Percentiles rank a stretch among this genome's conserved stretches.
Evolutionary conservation across 1,284 basidiomycete genomes (phyloP).

Genomic region (Wolfiporia cocos): DNA sequence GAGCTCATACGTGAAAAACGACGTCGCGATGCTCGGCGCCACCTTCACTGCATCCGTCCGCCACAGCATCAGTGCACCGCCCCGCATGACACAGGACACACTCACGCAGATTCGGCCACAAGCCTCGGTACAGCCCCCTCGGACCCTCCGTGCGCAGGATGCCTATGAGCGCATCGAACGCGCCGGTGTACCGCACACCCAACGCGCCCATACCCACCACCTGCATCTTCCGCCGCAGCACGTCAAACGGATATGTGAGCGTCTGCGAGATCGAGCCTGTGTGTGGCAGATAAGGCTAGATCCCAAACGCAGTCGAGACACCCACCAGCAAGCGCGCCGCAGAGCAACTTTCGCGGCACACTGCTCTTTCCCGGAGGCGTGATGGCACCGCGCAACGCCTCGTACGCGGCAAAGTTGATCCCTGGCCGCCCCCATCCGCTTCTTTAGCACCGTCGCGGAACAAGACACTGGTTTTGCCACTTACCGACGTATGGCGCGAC

Average conservation of each 20-base stretch:
- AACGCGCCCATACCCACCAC: conserved; percentile 79
- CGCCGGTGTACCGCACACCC: conserved; percentile 70
- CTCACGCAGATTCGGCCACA: conserved; percentile 90
- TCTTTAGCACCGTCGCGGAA: not conserved
- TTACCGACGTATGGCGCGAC: conserved; percentile 84
- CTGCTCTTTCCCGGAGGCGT: conserved; percentile 73
- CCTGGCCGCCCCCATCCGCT: conserved; percentile 62
- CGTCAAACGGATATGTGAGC: conserved; percentile 94
- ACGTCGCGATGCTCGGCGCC: conserved; percentile 87
- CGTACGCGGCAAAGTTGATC: conserved; percentile 80
- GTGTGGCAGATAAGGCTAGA: not conserved
- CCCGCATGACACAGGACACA: conserved; percentile 19
- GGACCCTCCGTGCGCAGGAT: conserved; percentile 75
- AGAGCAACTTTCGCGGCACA: conserved; percentile 58
- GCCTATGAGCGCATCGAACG: conserved; percentile 66
- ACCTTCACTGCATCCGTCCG: conserved; percentile 62
- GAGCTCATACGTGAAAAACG: conserved; percentile 76
- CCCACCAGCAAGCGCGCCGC: conserved; percentile 73
- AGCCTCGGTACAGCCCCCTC: conserved; percentile 75
- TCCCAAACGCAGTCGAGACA: conserved; percentile 2
- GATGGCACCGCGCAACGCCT: conserved; percentile 62
- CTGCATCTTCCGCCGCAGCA: conserved; percentile 93
- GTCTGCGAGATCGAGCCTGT: conserved; percentile 84
- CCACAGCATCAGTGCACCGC: not conserved
- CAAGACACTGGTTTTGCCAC: conserved; percentile 4